These are phyloP conservation scores for Syncephalastrum monosporum DNA, from an alignment of 371 early-diverging fungal species.

Conservation along the genomic window DNA sequence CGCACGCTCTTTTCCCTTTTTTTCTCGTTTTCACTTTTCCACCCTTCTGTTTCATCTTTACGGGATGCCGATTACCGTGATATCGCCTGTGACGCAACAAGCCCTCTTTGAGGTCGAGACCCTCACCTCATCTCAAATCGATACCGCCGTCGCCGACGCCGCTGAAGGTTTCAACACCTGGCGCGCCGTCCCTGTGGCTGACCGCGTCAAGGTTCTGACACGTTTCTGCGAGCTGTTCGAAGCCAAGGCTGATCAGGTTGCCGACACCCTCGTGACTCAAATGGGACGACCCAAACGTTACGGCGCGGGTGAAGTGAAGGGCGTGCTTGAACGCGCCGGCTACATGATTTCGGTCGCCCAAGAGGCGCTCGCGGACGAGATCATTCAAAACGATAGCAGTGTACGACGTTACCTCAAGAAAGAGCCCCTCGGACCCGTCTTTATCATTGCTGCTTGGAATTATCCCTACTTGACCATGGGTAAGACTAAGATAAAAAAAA, in stretches of 20 bases:
- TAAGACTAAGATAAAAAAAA: background rate
- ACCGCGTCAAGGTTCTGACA: conserved; percentile 55
- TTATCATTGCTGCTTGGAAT: conserved; percentile 75
- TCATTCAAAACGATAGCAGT: conserved; percentile 38
- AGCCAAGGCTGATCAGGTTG: conserved; percentile 58
- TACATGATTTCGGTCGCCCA: conserved; percentile 77
- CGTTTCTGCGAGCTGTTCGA: conserved; percentile 62
- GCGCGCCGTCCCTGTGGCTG: conserved; percentile 50
- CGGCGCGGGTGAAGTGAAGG: conserved; percentile 71
- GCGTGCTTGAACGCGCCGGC: conserved; percentile 67
- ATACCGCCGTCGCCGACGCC: conserved; percentile 44
- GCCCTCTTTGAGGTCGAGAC: conserved; percentile 28
- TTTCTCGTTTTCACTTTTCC: conserved; percentile 1
- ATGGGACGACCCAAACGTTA: conserved; percentile 82
- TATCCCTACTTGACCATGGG: conserved; percentile 50
- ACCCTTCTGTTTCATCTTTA: background rate
- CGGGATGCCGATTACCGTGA: conserved; percentile 22
- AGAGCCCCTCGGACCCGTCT: conserved; percentile 63
- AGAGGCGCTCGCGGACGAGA: conserved; percentile 58
- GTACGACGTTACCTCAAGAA: conserved; percentile 68
- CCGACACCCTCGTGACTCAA: conserved; percentile 60
- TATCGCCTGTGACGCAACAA: conserved; percentile 39
- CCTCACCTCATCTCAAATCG: conserved; percentile 41
- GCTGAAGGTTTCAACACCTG: conserved; percentile 48
- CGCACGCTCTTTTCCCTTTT: conserved; percentile 8